A percentile compares a stretch with the other conserved stretches of the same genome.
phyloP scores from a whole-genome alignment of 2,329 filamentous ascomycete species.

The Didymosphaeria variabile region DNA sequence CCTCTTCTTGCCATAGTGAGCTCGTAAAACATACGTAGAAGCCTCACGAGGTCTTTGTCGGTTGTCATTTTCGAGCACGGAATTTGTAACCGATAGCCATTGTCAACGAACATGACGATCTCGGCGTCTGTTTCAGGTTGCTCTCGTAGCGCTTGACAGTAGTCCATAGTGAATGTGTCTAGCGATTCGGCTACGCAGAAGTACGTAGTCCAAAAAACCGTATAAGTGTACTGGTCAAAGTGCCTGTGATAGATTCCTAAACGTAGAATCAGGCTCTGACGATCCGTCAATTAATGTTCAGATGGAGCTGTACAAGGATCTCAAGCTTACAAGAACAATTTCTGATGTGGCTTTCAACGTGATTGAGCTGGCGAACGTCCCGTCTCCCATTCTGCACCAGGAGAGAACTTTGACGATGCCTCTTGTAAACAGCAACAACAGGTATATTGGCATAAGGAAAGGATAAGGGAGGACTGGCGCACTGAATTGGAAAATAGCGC shows the following conservation, averaged over 20 bases:
- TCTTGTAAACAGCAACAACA: not conserved
- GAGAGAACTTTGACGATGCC: not conserved
- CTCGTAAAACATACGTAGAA: conserved; percentile 4
- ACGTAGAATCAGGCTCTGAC: not conserved
- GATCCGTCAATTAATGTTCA: not conserved
- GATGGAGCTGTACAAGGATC: not conserved
- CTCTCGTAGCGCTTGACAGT: not conserved
- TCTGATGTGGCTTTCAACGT: not conserved
- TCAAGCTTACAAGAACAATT: not conserved
- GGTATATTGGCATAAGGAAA: not conserved
- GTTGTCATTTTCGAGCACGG: not conserved
- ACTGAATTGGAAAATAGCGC: not conserved
- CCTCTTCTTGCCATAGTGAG: not conserved
- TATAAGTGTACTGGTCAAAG: not conserved
- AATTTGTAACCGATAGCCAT: not conserved
- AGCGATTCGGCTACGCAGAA: not conserved
- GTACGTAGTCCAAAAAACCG: conserved; percentile 2
- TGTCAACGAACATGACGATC: conserved; percentile 8
- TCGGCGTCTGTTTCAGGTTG: not conserved
- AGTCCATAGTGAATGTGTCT: conserved; percentile 7
- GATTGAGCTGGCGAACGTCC: not conserved
- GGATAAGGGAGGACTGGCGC: not conserved
- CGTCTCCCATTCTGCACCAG: not conserved
- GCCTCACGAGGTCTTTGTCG: conserved; percentile 4
- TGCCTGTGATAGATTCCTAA: not conserved